These are phyloP conservation scores for Saccharomyces hybrid DNA, from an alignment of 1,139 yeast species.

Conservation along the genomic window DNA sequence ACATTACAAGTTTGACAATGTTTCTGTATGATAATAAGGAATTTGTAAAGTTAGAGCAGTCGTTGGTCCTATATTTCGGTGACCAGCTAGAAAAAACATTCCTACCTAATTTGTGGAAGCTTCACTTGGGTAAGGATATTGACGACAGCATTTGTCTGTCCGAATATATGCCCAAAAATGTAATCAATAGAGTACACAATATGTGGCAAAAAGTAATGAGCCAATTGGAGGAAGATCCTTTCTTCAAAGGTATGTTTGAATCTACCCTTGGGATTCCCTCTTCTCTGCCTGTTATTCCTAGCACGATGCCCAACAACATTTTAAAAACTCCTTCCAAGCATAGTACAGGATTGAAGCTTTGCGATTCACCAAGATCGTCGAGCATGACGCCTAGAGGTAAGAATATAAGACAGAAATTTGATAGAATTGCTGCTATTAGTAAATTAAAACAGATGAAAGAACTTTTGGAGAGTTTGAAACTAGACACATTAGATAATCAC, in stretches of 20 bases:
- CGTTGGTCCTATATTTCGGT: constrained; percentile 23
- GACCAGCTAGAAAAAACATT: constrained; percentile 19
- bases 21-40: constrained; percentile 22
- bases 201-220: constrained; percentile 24
- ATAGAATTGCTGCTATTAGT: constrained; percentile 18
- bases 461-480: constrained; percentile 12
- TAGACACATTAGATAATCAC: constrained; percentile 12
- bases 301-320: constrained; percentile 4
- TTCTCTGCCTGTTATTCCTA: constrained; percentile 6
- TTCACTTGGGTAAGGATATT: constrained; percentile 22
- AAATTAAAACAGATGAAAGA: constrained; percentile 15
- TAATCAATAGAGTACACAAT: constrained; percentile 27
- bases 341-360: not conserved
- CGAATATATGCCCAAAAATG: constrained; percentile 21
- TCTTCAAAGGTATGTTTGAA: constrained; percentile 41
- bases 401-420: constrained; percentile 22
- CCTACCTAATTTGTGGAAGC: constrained; percentile 27
- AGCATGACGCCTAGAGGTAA: constrained; percentile 30
- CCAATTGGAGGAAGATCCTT: constrained; percentile 37
- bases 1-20: constrained; percentile 19
- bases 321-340: constrained; percentile 7
- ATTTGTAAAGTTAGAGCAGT: constrained; percentile 15
- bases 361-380: constrained; percentile 26
- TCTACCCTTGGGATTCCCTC: constrained; percentile 44
- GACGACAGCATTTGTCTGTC: constrained; percentile 16